Base-by-base conservation (phyloP, 1,284 basidiomycete species). In the Neotropicomus parvogracilis region DNA sequence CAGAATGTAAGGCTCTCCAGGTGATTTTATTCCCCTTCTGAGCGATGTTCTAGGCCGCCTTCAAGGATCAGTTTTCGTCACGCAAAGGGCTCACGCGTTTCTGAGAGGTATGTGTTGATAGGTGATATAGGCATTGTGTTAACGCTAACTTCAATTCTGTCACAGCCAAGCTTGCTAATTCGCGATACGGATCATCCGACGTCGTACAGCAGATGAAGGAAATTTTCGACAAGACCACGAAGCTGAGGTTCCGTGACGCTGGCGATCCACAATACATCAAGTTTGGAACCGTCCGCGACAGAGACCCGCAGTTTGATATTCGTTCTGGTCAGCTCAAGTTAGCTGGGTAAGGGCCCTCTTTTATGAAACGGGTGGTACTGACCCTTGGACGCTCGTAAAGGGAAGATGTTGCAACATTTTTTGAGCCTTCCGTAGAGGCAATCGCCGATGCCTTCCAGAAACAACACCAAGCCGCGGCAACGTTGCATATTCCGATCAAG, bases 211-310 rank as follows among this genome's bases (percentile, higher is more conserved):
- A 70, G 21, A 78, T 80, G 45, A 55, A 60, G 0, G 59, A 65
- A 0, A 62, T 64, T 27, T 80, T 80, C 40, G 78, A 80, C 57
- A 72, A 69, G 44, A 70, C 66, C 0, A 73, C 75, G 1, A 80
- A 79, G 47, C 53, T 72, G 38, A 63, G 66, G 34, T 80, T 80
- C 48, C 63, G 70, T 7, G 66, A 68, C 33, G 52, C 59, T 0
- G 53, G 59, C 0, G 71, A 71, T 32, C 67, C 71, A 2, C 70
- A 71, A 6, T 77, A 68, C 43, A 73, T 80, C 55, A 69, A 63
- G 44, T 80, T 80, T 48, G 77, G 78, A 9, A 63, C 64, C 13
- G 43, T 66, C 6, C 65, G 67, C 3, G 77, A 80, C 48, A 72
- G 67, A 32, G 75, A 79, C 46, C 57, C 57, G 0, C 48, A 63